Base-by-base conservation (phyloP, 2,329 filamentous ascomycete species). In the Penicillium carneum region DNA sequence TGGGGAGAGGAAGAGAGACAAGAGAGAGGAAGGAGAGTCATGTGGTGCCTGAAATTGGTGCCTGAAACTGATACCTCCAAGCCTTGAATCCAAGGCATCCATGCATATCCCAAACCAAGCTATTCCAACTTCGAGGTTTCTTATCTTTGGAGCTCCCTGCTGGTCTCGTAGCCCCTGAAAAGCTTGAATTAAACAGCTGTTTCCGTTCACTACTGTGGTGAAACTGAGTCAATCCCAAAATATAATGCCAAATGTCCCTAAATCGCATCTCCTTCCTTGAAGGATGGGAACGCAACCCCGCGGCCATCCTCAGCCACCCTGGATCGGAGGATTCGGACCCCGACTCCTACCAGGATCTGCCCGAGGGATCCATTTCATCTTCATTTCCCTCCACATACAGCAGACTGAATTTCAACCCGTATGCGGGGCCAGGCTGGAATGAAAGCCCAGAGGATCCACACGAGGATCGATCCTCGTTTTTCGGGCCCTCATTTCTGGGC, bases 321-420 rank as follows among this genome's bases (percentile, higher is more conserved):
- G 57, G 63, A n/a, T 50, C 57, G 23, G 68, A 61, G 23, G 69
- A 68, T 29, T 61, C 52, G 47, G 61, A 61, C 11, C 18, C 48
- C 26, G 72, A 76, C 20, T 67, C 58, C 26, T 68, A 74, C 56
- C 65, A 76, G 45, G 70, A 77, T 50, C 66, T 77, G 33, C 70
- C 74, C 20, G 69, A 76, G 29, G 56, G 68, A 34, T 69, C 71
- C 4, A 33, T 73, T 26, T 66, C 74, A 1, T 77, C 76, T 5
- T 78, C 76, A 1, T 77, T 76, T 48, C 72, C 71, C 14, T 77
- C 76, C 2, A 75, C 64, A 8, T 72, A 73, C 45, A 73, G 69
- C 61, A 77, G 77, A 57, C 66, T 80, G 52, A 80, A 73, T 68
- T 81, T 81, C 68, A 80, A 79, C 61, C 78, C 79, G 0, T 76